Conservation (phyloP, 2,329 filamentous ascomycete species). For the Alternaria burnsii region DNA sequence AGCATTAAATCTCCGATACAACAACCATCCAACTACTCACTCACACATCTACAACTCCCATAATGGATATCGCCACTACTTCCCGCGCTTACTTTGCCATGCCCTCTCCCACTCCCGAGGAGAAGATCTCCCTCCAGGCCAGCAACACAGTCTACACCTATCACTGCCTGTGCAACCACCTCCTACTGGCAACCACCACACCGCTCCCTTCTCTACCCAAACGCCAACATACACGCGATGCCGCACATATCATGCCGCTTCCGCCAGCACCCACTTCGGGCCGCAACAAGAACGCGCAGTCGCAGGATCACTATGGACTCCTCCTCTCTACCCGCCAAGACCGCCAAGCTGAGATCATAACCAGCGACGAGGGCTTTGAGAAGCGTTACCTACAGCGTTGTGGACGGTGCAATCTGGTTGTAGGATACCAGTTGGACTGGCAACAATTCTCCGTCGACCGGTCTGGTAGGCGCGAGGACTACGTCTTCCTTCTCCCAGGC, state of each 20-base stretch:
- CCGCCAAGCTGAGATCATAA: conserved; percentile 60
- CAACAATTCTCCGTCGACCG: conserved; percentile 55
- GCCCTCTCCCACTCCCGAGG: conserved; percentile 40
- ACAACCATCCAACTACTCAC: background rate
- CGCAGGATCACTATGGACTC: conserved; percentile 57
- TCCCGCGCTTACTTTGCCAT: conserved; percentile 46
- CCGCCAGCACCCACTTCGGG: conserved; percentile 40
- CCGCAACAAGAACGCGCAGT: conserved; percentile 11
- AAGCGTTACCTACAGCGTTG: conserved; percentile 69
- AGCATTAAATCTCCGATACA: conserved; percentile 6
- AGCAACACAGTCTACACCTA: conserved; percentile 60
- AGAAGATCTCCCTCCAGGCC: conserved; percentile 47
- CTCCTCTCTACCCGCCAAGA: conserved; percentile 61
- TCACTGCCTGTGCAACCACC: conserved; percentile 72
- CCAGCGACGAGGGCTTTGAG: conserved; percentile 71
- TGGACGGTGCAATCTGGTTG: conserved; percentile 65
- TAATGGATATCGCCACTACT: conserved; percentile 43
- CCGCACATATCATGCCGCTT: conserved; percentile 66
- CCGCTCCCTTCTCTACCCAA: conserved; percentile 62
- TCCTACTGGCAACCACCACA: conserved; percentile 68
- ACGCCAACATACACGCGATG: conserved; percentile 61
- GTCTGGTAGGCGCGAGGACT: conserved; percentile 52
- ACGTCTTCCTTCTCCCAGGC: conserved; percentile 69
- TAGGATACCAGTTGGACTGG: conserved; percentile 70
- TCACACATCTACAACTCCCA: conserved; percentile 7